These are phyloP conservation scores for Phytopythium sindhum DNA, from an alignment of 352 stramenopile genomes.

Conservation along the genomic window DNA sequence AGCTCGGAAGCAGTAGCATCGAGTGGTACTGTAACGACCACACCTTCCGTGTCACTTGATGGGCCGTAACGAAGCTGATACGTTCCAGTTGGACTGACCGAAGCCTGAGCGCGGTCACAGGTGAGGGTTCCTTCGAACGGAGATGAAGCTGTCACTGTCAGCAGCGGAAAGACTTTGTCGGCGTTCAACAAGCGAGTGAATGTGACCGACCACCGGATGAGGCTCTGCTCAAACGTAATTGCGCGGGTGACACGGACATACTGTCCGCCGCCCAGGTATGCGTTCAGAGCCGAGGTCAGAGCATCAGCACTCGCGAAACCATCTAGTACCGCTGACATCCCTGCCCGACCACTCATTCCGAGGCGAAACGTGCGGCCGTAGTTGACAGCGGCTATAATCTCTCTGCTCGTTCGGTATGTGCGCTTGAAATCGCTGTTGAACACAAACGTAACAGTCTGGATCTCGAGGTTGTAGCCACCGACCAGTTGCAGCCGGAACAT, in stretches of 20 bases:
- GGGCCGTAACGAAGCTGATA: slow-evolving; percentile 46
- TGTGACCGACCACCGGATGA: slow-evolving; percentile 41
- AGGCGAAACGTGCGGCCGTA: slow-evolving; percentile 51
- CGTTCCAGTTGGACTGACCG: slow-evolving; percentile 27
- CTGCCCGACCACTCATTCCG: slow-evolving; percentile 11
- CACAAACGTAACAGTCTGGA: slow-evolving; percentile 41
- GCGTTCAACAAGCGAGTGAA: slow-evolving; percentile 39
- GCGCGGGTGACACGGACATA: slow-evolving; percentile 30
- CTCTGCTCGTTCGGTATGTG: slow-evolving; percentile 29
- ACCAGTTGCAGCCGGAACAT: slow-evolving; percentile 34
- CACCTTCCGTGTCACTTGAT: background rate
- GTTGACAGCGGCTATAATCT: slow-evolving; percentile 22
- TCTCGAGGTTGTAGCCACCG: slow-evolving; percentile 41
- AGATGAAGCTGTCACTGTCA: slow-evolving; percentile 25
- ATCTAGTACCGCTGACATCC: slow-evolving; percentile 28
- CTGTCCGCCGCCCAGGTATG: slow-evolving; percentile 20
- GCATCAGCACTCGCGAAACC: slow-evolving; percentile 41
- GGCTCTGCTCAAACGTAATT: slow-evolving; percentile 22
- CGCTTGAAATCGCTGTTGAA: slow-evolving; percentile 54
- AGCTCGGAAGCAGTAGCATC: slow-evolving; percentile 20
- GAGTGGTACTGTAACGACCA: background rate
- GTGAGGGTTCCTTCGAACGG: slow-evolving; percentile 45
- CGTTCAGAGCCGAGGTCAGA: slow-evolving; percentile 42
- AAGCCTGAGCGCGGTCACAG: slow-evolving; percentile 8
- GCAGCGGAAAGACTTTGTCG: slow-evolving; percentile 29